Conservation (phyloP, 2,329 filamentous ascomycete genomes). For the Botrytis squamosa region DNA sequence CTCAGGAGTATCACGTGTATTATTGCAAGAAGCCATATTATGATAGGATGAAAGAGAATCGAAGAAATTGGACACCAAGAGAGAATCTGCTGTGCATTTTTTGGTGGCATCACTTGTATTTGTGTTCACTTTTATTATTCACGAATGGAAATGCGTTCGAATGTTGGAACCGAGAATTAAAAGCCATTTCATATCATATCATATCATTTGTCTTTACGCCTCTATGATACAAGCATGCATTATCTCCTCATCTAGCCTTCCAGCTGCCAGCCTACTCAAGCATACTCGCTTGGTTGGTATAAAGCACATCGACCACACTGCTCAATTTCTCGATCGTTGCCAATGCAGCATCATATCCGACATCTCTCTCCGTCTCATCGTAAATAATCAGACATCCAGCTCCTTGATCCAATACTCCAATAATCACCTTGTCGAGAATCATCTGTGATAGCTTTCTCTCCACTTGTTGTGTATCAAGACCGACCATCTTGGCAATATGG, state of each 20-base stretch:
- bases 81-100: neutral
- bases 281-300: constrained; percentile 95
- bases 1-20: neutral
- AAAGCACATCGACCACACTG: constrained; percentile 94
- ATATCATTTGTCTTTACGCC: constrained; percentile 27
- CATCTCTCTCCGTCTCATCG: constrained; percentile 90
- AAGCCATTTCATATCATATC: constrained; percentile 14
- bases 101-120: neutral
- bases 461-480: constrained; percentile 91
- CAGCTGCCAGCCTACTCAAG: constrained; percentile 64
- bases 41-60: neutral
- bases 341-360: constrained; percentile 90
- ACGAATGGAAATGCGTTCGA: neutral
- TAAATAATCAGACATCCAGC: constrained; percentile 97
- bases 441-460: constrained; percentile 98
- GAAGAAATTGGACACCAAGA: neutral
- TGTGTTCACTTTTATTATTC: neutral
- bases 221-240: constrained; percentile 36
- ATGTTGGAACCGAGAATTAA: neutral
- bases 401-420: constrained; percentile 94
- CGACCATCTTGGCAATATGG: constrained; percentile 97
- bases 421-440: constrained; percentile 99
- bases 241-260: constrained; percentile 21
- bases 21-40: neutral
- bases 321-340: constrained; percentile 96